phyloP scores from a whole-genome alignment of 2,329 filamentous ascomycete genomes.

The Penicillium psychrosexuale region DNA sequence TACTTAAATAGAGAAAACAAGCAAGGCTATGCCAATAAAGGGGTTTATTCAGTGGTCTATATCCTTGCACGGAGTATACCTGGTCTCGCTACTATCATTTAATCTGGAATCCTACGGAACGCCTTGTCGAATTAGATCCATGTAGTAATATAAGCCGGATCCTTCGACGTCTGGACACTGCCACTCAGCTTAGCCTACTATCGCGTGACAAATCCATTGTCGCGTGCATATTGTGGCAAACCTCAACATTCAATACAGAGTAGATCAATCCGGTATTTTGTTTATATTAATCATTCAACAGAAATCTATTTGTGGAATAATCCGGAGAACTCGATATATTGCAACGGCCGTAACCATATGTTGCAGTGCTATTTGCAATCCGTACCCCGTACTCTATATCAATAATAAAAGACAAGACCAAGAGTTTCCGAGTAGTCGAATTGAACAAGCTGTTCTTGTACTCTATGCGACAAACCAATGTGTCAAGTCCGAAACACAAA shows the following conservation, averaged over 20 bases:
- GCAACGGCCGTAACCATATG: background rate
- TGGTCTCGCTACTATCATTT: background rate
- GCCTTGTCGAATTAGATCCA: background rate
- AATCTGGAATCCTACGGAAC: background rate
- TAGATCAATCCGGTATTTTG: background rate
- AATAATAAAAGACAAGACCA: background rate
- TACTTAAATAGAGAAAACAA: background rate
- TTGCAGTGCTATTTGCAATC: background rate
- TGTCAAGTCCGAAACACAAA: conserved; percentile 1
- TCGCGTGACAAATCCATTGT: background rate
- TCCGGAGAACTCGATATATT: background rate
- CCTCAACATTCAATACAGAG: background rate
- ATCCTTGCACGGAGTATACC: background rate
- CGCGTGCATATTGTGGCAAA: background rate
- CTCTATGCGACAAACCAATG: background rate
- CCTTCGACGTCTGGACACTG: background rate
- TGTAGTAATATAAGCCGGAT: background rate
- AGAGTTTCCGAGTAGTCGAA: background rate
- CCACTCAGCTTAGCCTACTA: background rate
- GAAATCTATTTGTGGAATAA: background rate
- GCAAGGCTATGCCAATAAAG: background rate
- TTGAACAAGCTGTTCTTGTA: background rate
- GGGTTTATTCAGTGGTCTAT: background rate
- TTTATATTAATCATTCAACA: background rate
- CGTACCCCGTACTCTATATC: background rate